Conservation (phyloP, 148 eudicot genomes). For the Pouteria glomerata region DNA sequence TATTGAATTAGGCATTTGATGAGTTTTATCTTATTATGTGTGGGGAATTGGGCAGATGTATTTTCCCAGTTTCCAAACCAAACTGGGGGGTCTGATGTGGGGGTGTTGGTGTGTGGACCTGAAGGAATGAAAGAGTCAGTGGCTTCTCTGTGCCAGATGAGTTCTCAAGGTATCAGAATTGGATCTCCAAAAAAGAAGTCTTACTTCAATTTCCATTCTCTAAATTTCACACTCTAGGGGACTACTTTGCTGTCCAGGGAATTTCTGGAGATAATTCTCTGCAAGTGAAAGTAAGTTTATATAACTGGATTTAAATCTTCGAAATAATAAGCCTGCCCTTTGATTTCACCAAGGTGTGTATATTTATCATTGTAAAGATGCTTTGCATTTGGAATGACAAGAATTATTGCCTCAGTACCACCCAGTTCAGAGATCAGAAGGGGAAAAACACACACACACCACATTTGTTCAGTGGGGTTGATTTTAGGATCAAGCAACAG, state of each 20-base stretch:
- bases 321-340: background rate
- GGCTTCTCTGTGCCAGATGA: constrained; percentile 51
- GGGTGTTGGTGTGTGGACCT: constrained; percentile 85
- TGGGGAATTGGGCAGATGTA: constrained; percentile 38
- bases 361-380: too few relatives aligned
- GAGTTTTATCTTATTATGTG: background rate
- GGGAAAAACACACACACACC: too few relatives aligned
- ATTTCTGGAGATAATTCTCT: background rate
- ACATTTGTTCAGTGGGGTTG: too few relatives aligned
- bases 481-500: too few relatives aligned
- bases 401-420: too few relatives aligned
- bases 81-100: constrained; percentile 38
- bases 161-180: constrained; percentile 21
- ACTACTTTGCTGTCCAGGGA: background rate
- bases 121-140: constrained; percentile 72
- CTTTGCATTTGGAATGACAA: too few relatives aligned
- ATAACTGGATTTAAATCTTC: background rate
- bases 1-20: too few relatives aligned
- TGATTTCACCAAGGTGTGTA: background rate
- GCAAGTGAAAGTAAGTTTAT: background rate
- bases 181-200: constrained; percentile 28
- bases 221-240: constrained; percentile 60
- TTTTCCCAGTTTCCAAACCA: constrained; percentile 31
- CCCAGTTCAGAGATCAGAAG: too few relatives aligned
- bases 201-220: constrained; percentile 52